These are phyloP conservation scores for Colletotrichum paranaense DNA, from an alignment of 2,329 filamentous ascomycete species.

Conservation along the genomic window DNA sequence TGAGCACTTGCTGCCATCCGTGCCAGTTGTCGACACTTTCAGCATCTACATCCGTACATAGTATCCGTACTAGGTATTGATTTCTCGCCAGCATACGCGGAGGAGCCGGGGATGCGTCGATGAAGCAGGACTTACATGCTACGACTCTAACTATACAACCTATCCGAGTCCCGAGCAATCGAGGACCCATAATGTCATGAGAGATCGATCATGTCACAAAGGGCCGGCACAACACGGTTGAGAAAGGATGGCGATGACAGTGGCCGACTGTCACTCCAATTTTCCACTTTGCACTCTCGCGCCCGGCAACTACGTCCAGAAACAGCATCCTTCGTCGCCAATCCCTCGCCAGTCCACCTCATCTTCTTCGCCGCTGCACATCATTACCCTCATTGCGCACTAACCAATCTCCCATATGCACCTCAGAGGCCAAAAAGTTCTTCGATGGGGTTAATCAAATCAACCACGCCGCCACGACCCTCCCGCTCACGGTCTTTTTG, in stretches of 20 bases:
- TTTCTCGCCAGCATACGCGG: not conserved
- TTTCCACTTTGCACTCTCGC: not conserved
- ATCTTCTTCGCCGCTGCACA: constrained; percentile 17
- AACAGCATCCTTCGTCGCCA: constrained; percentile 5
- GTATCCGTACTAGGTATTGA: not conserved
- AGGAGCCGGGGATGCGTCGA: not conserved
- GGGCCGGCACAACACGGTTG: not conserved
- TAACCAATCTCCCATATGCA: not conserved
- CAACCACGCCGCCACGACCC: not conserved
- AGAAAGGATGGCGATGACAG: not conserved
- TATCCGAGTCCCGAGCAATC: not conserved
- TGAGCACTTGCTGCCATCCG: not conserved
- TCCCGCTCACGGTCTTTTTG: not conserved
- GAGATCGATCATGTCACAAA: not conserved
- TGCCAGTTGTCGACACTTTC: not conserved
- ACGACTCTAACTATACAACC: not conserved
- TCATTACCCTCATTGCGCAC: constrained; percentile 18
- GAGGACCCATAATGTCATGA: not conserved
- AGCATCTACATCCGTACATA: not conserved
- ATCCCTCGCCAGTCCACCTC: not conserved
- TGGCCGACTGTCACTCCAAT: not conserved
- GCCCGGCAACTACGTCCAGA: not conserved
- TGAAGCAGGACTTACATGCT: not conserved
- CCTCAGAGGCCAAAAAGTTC: not conserved
- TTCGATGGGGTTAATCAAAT: not conserved